phyloP scores from a whole-genome alignment of 345 rosid genomes.

The Eucalyptus erythrocorys region DNA sequence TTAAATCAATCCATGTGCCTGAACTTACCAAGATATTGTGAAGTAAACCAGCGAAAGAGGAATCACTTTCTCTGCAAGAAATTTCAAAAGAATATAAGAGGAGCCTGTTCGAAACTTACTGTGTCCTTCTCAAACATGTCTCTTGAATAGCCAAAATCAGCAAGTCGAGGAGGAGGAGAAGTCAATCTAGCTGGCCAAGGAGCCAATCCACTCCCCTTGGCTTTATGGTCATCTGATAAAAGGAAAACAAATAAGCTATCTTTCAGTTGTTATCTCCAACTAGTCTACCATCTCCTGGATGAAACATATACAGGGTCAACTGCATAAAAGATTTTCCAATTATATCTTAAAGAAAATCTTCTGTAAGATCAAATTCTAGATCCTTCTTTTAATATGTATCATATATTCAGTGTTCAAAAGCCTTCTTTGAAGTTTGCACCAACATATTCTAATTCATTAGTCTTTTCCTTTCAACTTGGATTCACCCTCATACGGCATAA shows the following conservation, averaged over 20 bases:
- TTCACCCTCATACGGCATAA: neutral
- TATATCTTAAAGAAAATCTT: neutral
- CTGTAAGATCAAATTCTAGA: neutral
- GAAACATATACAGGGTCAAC: neutral
- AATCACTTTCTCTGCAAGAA: neutral
- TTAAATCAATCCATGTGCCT: neutral
- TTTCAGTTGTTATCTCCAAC: neutral
- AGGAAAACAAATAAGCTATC: neutral
- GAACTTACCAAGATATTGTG: neutral
- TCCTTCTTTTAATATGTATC: neutral
- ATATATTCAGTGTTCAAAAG: neutral
- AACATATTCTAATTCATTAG: neutral
- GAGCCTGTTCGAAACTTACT: constrained; percentile 17
- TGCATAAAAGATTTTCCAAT: neutral
- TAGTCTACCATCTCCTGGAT: neutral
- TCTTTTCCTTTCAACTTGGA: neutral
- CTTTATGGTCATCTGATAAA: constrained; percentile 58
- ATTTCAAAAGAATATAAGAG: neutral
- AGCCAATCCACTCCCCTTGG: constrained; percentile 83
- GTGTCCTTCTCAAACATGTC: constrained; percentile 80
- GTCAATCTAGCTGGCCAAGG: constrained; percentile 97
- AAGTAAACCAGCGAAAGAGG: neutral
- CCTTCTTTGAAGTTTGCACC: neutral
- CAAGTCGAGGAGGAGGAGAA: constrained; percentile 78
- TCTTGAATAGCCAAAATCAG: constrained; percentile 77